Percentiles rank a stretch among this genome's conserved stretches.
Evolutionary conservation across 306 rosid genomes (phyloP).

Genomic region (Castanospermum australe): DNA sequence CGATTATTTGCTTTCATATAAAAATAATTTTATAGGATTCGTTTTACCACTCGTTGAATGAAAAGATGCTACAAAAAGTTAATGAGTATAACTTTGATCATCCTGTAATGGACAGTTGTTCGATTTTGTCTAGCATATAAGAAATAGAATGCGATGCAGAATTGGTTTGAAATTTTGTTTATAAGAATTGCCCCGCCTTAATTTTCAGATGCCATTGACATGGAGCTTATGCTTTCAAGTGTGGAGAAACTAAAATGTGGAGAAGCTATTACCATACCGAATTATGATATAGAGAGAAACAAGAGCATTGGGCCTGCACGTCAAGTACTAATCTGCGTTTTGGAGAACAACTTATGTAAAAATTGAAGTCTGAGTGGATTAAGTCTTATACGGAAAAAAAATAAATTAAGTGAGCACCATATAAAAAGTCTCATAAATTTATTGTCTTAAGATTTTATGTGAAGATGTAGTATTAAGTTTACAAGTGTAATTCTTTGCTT

Average conservation of each 20-base stretch:
- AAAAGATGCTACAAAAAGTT: conserved; percentile 43
- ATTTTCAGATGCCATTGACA: conserved; percentile 81
- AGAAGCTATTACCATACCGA: conserved; percentile 69
- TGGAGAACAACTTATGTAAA: no score
- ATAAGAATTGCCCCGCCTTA: not conserved
- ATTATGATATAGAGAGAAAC: conserved; percentile 61
- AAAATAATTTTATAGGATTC: conserved; percentile 57
- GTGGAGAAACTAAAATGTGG: conserved; percentile 74
- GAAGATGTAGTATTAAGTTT: no score
- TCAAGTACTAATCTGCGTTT: conserved; percentile 47
- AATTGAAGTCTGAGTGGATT: no score
- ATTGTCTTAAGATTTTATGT: no score
- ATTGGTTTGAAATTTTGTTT: not conserved
- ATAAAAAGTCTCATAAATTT: no score
- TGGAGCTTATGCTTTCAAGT: conserved; percentile 52
- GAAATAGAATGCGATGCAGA: not conserved
- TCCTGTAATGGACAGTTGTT: conserved; percentile 39
- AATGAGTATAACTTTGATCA: conserved; percentile 89
- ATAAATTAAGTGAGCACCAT: no score
- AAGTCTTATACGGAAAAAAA: no score
- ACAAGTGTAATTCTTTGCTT: no score
- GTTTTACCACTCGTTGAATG: conserved; percentile 64
- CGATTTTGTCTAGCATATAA: not conserved
- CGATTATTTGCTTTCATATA: not conserved
- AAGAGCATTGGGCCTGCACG: conserved; percentile 50